Evolutionary conservation across 2,329 filamentous ascomycete species (phyloP), one percentile per base, ranked within the genome.

Genomic region (Coniochaeta ligniaria): DNA sequence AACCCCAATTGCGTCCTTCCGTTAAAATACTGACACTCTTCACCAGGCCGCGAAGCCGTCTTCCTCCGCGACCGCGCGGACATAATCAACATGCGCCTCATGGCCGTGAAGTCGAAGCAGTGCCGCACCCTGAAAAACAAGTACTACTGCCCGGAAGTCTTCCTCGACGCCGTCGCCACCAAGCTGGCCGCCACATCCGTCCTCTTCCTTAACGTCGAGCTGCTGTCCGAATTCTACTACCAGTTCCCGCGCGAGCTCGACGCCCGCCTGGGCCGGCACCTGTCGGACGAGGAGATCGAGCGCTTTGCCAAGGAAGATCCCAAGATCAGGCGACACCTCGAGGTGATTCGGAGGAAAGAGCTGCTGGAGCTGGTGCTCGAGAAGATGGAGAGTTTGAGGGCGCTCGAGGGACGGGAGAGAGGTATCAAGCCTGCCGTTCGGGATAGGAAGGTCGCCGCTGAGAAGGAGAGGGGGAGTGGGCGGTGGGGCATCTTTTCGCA

Each of bases 201-300:
- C 9, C 85, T 99, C 0, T 99, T 99, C 80, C 83, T 99, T 33
- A 97, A 99, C 70, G 95, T 98, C 12, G 96, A 99, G 76, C 83
- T 99, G 22, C 84, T 99, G 20, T 94, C 91, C 1, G 96, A 99
- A 71, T 99, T 98, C 73, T 97, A 96, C 78, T 96, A 97, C 76
- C 92, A 95, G 71, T 99, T 99, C 75, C 95, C 95, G 0, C 85
- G 95, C 43, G 92, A 97, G 72, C 83, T 99, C 14, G 95, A 99
- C 73, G 79, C 89, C 62, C 86, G 93, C 36, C 87, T 99, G 12
- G 92, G 94, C 54, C 86, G 92, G 28, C 88, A 92, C 67, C 81
- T 97, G 63, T 85, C 85, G 36, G 85, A 89, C 60, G 86, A 87
- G 6, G 88, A 98, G 69, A 84, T 98, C 6, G 94, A 99, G 71